These are phyloP conservation scores for Solanum rostratum DNA, from an alignment of 257 asterid species.

Conservation along the genomic window DNA sequence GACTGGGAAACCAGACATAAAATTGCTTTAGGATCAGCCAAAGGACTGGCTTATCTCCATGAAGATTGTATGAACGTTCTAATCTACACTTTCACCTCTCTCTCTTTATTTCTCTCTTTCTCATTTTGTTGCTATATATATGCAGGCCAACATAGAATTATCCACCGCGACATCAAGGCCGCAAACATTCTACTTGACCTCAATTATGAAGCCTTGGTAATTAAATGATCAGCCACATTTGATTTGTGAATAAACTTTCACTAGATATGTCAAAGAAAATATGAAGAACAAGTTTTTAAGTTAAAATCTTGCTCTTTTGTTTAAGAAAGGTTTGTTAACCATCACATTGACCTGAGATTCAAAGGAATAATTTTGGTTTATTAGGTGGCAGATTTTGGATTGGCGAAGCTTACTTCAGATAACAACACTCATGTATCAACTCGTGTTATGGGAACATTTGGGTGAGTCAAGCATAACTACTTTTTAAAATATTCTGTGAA, in stretches of 20 bases:
- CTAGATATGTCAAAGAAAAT: background rate
- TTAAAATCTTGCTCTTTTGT: background rate
- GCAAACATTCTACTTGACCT: slow-evolving; percentile 41
- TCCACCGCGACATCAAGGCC: slow-evolving; percentile 49
- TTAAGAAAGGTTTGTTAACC: background rate
- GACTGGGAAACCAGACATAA: slow-evolving; percentile 70
- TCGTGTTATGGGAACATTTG: slow-evolving; percentile 97
- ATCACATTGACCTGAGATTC: background rate
- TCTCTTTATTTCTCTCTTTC: background rate
- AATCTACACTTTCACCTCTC: background rate
- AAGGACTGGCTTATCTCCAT: slow-evolving; percentile 88
- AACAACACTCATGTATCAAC: slow-evolving; percentile 87
- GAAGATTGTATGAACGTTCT: slow-evolving; percentile 62
- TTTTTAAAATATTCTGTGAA: background rate
- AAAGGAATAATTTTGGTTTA: background rate
- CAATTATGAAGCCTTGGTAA: slow-evolving; percentile 50
- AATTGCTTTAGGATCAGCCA: slow-evolving; percentile 88
- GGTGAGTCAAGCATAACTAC: slow-evolving; percentile 23
- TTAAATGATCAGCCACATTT: background rate
- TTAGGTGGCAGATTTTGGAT: slow-evolving; percentile 95
- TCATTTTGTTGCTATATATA: background rate
- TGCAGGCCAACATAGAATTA: slow-evolving; percentile 44
- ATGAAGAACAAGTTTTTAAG: background rate
- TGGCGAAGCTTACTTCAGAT: slow-evolving; percentile 87
- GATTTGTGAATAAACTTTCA: background rate